Conservation (phyloP, 768 basidiomycete species). For the Gelatoporia subvermispora region DNA sequence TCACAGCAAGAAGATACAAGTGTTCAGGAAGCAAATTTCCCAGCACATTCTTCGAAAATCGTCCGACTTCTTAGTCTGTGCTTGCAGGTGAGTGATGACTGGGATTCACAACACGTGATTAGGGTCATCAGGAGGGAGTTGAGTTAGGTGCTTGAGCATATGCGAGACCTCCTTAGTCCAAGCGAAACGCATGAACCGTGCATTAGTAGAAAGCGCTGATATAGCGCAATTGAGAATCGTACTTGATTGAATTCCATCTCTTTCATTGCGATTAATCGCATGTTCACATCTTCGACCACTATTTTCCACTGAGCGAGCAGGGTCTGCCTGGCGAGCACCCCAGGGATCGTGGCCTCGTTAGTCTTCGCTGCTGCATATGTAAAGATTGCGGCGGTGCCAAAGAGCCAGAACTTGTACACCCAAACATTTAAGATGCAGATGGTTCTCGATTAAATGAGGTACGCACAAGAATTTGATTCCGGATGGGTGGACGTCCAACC, state of each 20-base stretch:
- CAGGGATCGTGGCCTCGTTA: slow-evolving; percentile 51
- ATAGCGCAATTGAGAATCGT: no score
- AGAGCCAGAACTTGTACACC: slow-evolving; percentile 43
- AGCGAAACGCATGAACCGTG: no score
- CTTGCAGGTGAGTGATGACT: slow-evolving; percentile 44
- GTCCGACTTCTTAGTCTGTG: slow-evolving; percentile 59
- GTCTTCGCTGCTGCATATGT: slow-evolving; percentile 50
- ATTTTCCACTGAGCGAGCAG: slow-evolving; percentile 10
- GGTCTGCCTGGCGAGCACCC: not conserved
- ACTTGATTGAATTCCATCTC: no score
- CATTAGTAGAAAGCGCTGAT: no score
- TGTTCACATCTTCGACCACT: slow-evolving; percentile 41
- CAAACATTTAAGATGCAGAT: slow-evolving; percentile 28
- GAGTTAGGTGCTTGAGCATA: no score
- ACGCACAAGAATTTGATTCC: not conserved
- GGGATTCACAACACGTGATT: slow-evolving; percentile 25
- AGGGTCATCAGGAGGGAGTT: slow-evolving; percentile 28
- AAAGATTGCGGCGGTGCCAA: slow-evolving; percentile 45
- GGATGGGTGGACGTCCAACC: no score
- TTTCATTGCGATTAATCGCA: slow-evolving; percentile 12
- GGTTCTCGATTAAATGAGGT: no score
- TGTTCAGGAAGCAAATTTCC: slow-evolving; percentile 68
- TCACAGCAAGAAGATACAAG: slow-evolving; percentile 70
- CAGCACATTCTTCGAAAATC: slow-evolving; percentile 73
- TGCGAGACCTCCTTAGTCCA: not conserved